phyloP scores from a whole-genome alignment of 1,139 yeast genomes.

The Kodamaea ohmeri region DNA sequence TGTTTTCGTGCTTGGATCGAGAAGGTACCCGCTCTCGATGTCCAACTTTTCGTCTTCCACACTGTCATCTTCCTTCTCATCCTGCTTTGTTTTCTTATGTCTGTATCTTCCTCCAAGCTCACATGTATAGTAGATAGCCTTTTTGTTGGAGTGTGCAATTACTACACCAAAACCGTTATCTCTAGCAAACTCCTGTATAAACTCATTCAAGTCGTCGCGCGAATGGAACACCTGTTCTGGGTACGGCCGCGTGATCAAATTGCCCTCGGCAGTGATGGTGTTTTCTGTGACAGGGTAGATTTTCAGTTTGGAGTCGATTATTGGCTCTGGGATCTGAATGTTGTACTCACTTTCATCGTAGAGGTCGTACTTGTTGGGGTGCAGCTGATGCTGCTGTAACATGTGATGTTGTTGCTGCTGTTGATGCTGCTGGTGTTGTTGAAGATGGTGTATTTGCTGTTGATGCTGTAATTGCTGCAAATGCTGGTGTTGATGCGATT shows the following conservation, averaged over 20 bases:
- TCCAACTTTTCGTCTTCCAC: conserved; percentile 23
- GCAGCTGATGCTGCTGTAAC: conserved; percentile 20
- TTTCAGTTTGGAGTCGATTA: conserved; percentile 43
- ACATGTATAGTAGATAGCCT: conserved; percentile 61
- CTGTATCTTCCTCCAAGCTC: conserved; percentile 58
- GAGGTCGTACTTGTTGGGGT: conserved; percentile 18
- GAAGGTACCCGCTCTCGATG: conserved; percentile 36
- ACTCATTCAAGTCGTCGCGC: conserved; percentile 52
- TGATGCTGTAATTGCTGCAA: conserved; percentile 20
- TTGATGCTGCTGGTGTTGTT: conserved; percentile 4
- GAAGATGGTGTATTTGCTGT: conserved; percentile 10
- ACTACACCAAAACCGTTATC: conserved; percentile 61
- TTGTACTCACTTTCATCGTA: conserved; percentile 43
- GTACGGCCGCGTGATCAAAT: conserved; percentile 53
- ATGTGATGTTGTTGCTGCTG: conserved; percentile 15
- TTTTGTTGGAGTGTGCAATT: conserved; percentile 57
- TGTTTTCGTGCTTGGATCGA: conserved; percentile 47
- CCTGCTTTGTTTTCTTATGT: conserved; percentile 47
- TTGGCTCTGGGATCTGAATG: conserved; percentile 50
- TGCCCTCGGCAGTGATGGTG: conserved; percentile 49
- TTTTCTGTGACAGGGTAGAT: conserved; percentile 48
- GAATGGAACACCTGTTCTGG: conserved; percentile 53
- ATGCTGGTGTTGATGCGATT: conserved; percentile 21
- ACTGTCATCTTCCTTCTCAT: conserved; percentile 13
- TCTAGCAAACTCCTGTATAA: conserved; percentile 55